Percentiles rank a stretch among this genome's conserved stretches.
These are phyloP conservation scores for Xylaria telfairii DNA, from an alignment of 495 filamentous ascomycete species.

Conservation along the genomic window DNA sequence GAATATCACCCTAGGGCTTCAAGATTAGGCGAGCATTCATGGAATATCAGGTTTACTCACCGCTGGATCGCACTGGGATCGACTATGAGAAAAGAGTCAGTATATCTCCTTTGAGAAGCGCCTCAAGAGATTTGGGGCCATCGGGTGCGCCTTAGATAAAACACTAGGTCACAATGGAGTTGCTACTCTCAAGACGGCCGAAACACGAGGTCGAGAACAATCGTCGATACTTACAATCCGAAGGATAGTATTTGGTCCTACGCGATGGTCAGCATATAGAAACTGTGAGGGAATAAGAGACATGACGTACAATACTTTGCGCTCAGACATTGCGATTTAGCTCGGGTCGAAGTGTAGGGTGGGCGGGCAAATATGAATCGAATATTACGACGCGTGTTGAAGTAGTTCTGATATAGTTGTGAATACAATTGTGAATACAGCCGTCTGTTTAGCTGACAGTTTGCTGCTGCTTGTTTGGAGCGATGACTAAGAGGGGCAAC, in stretches of 20 bases:
- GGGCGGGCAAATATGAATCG: background rate
- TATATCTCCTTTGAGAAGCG: background rate
- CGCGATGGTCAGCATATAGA: slow-evolving; percentile 23
- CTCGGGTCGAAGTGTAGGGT: background rate
- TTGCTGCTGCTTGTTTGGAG: background rate
- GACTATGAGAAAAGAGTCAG: slow-evolving; percentile 45
- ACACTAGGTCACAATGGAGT: background rate
- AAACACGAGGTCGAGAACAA: background rate
- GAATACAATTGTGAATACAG: background rate
- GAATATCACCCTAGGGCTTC: background rate
- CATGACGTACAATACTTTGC: slow-evolving; percentile 71
- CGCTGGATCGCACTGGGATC: slow-evolving; percentile 83
- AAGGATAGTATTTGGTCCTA: slow-evolving; percentile 79
- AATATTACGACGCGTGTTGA: background rate
- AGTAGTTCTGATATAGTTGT: background rate
- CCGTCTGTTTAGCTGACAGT: background rate
- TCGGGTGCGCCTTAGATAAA: background rate
- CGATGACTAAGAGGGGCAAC: background rate
- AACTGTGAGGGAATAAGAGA: slow-evolving; percentile 20
- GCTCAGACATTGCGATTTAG: slow-evolving; percentile 78
- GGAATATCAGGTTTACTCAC: background rate
- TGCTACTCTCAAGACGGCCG: background rate
- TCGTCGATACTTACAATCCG: slow-evolving; percentile 64
- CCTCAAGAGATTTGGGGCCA: background rate
- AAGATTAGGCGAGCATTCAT: background rate